Evolutionary conservation across 345 rosid species (phyloP).

Genomic region (Capsella bursapastoris): DNA sequence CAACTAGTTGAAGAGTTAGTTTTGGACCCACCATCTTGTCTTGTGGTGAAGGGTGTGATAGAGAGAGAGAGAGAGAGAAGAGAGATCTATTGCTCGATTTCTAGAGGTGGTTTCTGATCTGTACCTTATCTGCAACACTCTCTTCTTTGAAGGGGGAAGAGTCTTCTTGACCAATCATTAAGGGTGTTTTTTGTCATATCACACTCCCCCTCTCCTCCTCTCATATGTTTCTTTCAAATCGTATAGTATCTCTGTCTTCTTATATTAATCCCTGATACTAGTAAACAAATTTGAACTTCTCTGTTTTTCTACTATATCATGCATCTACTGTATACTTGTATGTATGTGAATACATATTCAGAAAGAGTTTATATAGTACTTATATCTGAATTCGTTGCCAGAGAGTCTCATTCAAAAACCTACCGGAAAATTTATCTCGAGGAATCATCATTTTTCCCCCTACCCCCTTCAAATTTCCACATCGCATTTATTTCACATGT

Average conservation of each 20-base stretch:
- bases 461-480: constrained; percentile 3
- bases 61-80: neutral
- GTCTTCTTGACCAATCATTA: constrained; percentile 36
- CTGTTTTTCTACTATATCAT: constrained; percentile 1
- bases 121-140: constrained; percentile 39
- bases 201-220: neutral
- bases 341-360: neutral
- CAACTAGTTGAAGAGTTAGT: neutral
- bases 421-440: neutral
- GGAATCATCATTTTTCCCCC: neutral
- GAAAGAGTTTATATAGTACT: neutral
- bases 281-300: neutral
- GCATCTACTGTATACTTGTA: neutral
- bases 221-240: neutral
- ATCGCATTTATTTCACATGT: constrained; percentile 24
- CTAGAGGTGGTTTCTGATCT: constrained; percentile 44
- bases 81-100: constrained; percentile 45
- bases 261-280: neutral
- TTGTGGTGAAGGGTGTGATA: neutral
- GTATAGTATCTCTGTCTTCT: neutral
- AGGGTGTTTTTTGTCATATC: constrained; percentile 43
- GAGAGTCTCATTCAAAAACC: neutral
- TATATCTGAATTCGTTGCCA: constrained; percentile 30
- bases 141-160: no score
- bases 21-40: constrained; percentile 22